Percentiles rank a stretch among this genome's conserved stretches.
These are phyloP conservation scores for Nakazawaea peltata DNA, from an alignment of 805 yeast species.

Conservation along the genomic window DNA sequence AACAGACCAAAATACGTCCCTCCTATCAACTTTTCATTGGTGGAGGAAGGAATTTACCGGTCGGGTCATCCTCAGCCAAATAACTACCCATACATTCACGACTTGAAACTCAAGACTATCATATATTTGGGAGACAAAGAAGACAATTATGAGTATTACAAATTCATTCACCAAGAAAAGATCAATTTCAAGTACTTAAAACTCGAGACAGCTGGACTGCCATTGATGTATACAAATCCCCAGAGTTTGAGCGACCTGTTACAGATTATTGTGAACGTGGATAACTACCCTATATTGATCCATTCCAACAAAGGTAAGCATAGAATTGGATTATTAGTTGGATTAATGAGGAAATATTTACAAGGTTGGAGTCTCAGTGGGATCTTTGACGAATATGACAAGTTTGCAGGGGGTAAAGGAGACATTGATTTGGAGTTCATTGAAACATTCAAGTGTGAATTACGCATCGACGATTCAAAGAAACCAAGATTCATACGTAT, in stretches of 20 bases:
- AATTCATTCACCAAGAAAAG: conserved; percentile 71
- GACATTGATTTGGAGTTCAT: conserved; percentile 88
- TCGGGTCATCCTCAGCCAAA: conserved; percentile 91
- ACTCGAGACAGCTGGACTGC: conserved; percentile 71
- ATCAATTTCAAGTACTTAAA: conserved; percentile 52
- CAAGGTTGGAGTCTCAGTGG: conserved; percentile 95
- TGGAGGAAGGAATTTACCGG: conserved; percentile 80
- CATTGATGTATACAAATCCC: conserved; percentile 53
- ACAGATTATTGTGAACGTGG: conserved; percentile 45
- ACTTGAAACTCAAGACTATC: conserved; percentile 66
- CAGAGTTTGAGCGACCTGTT: conserved; percentile 50
- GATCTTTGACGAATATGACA: conserved; percentile 86
- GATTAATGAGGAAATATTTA: conserved; percentile 72
- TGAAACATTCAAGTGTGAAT: conserved; percentile 66
- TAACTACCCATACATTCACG: conserved; percentile 72
- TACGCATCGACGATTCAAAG: conserved; percentile 36
- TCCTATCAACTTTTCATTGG: conserved; percentile 84
- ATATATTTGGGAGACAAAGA: conserved; percentile 77
- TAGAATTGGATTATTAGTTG: conserved; percentile 90
- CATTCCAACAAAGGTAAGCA: conserved; percentile 98
- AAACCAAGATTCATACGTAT: conserved; percentile 60
- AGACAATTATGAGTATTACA: conserved; percentile 54
- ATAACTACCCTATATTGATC: conserved; percentile 79
- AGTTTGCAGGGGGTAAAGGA: conserved; percentile 90
- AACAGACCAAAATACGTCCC: conserved; percentile 52